phyloP scores from a whole-genome alignment of 1,284 basidiomycete genomes.

The Apiotrichum gamsii region DNA sequence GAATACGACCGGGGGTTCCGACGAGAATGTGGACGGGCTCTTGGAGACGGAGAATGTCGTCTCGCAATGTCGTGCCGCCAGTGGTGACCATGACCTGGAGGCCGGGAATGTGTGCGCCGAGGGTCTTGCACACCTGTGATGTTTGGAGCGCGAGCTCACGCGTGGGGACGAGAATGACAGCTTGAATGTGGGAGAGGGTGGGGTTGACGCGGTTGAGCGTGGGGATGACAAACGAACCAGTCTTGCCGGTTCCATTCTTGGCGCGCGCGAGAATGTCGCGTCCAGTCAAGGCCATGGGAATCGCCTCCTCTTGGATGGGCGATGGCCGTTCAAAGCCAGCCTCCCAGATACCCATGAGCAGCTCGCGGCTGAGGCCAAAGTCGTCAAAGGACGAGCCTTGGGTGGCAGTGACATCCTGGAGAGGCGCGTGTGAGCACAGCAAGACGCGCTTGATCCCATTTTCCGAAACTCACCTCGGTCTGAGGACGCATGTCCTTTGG shows the following conservation, averaged over 20 bases:
- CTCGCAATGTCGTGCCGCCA: constrained; percentile 94
- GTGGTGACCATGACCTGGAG: constrained; percentile 99
- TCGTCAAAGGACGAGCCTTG: constrained; percentile 90
- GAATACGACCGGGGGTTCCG: constrained; percentile 91
- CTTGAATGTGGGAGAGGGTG: constrained; percentile 83
- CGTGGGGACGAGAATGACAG: constrained; percentile 86
- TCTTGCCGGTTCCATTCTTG: constrained; percentile 55
- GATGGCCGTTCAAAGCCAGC: constrained; percentile 95
- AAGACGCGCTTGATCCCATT: not conserved
- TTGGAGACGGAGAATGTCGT: constrained; percentile 89
- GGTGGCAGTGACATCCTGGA: constrained; percentile 75
- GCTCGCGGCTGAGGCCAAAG: constrained; percentile 68
- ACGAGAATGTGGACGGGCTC: constrained; percentile 93
- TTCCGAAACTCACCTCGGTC: constrained; percentile 59
- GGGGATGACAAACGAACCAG: constrained; percentile 96
- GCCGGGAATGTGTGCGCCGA: constrained; percentile 85
- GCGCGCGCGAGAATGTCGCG: constrained; percentile 73
- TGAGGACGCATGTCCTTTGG: constrained; percentile 86
- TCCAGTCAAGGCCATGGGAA: constrained; percentile 76
- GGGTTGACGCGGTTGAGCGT: constrained; percentile 89
- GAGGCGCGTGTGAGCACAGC: not conserved
- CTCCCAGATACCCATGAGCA: constrained; percentile 90
- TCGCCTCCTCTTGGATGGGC: constrained; percentile 97
- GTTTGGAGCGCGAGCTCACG: constrained; percentile 94
- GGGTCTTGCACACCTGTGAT: constrained; percentile 91